phyloP scores from a whole-genome alignment of 1,139 yeast species.

The Magnusiomyces ingens region DNA sequence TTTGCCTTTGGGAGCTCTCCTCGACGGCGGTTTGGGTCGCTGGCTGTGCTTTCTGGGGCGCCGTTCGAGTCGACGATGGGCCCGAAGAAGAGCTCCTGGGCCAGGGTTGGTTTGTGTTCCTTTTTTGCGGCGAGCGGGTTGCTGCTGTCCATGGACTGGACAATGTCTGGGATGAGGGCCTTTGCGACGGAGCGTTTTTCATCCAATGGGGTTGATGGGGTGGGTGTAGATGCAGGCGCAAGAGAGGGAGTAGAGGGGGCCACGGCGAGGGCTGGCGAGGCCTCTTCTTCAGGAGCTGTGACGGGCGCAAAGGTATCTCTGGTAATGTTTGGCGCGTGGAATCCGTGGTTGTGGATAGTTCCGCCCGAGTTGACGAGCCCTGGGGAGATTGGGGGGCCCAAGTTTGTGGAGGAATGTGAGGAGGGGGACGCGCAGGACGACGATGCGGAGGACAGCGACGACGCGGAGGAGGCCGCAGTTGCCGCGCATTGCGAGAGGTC shows the following conservation, averaged over 20 bases:
- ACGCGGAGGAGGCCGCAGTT: conserved; percentile 3
- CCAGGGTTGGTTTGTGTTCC: neutral
- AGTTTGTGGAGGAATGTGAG: conserved; percentile 1
- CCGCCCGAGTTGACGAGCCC: no score
- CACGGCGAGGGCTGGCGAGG: neutral
- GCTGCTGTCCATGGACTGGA: neutral
- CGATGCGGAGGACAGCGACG: conserved; percentile 9
- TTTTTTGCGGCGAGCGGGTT: neutral
- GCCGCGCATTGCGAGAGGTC: conserved; percentile 37
- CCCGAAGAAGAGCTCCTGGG: neutral
- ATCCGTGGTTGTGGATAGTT: neutral
- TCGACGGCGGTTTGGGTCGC: no score
- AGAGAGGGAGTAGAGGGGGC: neutral
- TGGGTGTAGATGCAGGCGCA: neutral
- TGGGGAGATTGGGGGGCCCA: no score
- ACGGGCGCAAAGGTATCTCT: neutral
- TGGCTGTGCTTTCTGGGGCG: no score
- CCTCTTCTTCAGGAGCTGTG: neutral
- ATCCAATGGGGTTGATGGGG: neutral
- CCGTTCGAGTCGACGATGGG: neutral
- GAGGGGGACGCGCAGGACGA: conserved; percentile 2
- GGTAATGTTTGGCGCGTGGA: neutral
- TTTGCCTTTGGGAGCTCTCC: no score
- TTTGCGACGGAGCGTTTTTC: neutral
- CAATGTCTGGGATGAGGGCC: neutral